Evolutionary conservation across 2,329 filamentous ascomycete species (phyloP), one percentile per base, ranked within the genome.

Genomic region (Pseudogymnoascus verrucosus): DNA sequence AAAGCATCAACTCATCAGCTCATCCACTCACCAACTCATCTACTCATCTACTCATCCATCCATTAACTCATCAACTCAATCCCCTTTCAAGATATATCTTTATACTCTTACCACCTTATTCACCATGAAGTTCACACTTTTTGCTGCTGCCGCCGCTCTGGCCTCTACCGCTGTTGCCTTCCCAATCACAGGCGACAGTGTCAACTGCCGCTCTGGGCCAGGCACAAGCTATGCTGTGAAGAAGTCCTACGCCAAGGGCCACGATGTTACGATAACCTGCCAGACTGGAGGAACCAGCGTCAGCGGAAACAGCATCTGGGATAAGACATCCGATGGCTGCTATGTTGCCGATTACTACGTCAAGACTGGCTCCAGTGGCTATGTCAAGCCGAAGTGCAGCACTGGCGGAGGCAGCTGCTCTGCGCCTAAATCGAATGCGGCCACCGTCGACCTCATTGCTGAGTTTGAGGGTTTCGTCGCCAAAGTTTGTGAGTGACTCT

Each of bases 341-440:
- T 44, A 62, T 6, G 61, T 62, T 21, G 67, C 67, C 71, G 67
- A 65, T 60, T 66, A 65, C 47, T 54, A 54, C 47, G 47, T 54
- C n/a, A 54, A 54, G n/a, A 54, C 47, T 4, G 47, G 47, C 47
- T 54, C 47, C n/a, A 54, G 47, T n/a, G 47, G 47, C 26, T 54
- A 54, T 12, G 47, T 54, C 47, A 54, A 54, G 47, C 47, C 47
- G 2, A 54, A 54, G 44, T 47, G 63, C 61, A 47, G 21, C 65
- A 63, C 91, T 0, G 91, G 63, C 51, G 47, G 34, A 64, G 64
- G 91, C 0, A 91, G 31, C 51, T 73, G 70, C 77, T 79, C 21
- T 26, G 26, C 62, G 5, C 70, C 71, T 6, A 59, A 65, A 3
- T 69, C 76, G 62, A 77, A 76, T 64, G 63, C 64, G 12, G 73